Evolutionary conservation across 169 alveolate species (phyloP).

Genomic region (Plasmodium reichenowi): DNA sequence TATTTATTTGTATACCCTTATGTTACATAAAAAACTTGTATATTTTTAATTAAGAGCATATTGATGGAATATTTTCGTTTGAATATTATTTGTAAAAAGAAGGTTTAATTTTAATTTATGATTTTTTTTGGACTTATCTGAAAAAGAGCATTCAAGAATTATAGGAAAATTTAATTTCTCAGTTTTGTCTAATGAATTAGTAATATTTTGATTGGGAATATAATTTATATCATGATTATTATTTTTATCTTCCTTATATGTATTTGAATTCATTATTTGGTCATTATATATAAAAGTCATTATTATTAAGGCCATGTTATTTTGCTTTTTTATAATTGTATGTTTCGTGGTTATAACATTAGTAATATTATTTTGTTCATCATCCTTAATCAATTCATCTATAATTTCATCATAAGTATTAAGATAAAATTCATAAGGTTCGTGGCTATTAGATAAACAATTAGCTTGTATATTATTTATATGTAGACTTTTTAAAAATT

Average conservation of each 20-base stretch:
- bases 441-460: constrained; percentile 21
- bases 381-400: constrained; percentile 39
- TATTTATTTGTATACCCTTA: no score
- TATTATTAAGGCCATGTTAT: constrained; percentile 70
- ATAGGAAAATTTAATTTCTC: constrained; percentile 57
- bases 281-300: constrained; percentile 38
- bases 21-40: no score
- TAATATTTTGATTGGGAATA: not conserved
- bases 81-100: constrained; percentile 51
- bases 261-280: not conserved
- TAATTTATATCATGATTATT: no score
- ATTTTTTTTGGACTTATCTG: constrained; percentile 51
- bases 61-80: constrained; percentile 27
- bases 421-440: constrained; percentile 34
- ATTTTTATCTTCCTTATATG: not conserved
- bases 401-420: constrained; percentile 53
- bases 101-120: constrained; percentile 48
- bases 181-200: not conserved
- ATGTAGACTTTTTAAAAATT: constrained; percentile 29
- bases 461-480: constrained; percentile 25
- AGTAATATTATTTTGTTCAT: constrained; percentile 27
- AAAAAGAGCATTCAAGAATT: constrained; percentile 61
- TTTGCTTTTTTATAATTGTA: constrained; percentile 36
- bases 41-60: constrained; percentile 18
- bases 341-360: constrained; percentile 20